Percentiles rank a stretch among this genome's conserved stretches.
phyloP scores from a whole-genome alignment of 1,139 yeast genomes.

The Magnusiomyces suaveolens region DNA sequence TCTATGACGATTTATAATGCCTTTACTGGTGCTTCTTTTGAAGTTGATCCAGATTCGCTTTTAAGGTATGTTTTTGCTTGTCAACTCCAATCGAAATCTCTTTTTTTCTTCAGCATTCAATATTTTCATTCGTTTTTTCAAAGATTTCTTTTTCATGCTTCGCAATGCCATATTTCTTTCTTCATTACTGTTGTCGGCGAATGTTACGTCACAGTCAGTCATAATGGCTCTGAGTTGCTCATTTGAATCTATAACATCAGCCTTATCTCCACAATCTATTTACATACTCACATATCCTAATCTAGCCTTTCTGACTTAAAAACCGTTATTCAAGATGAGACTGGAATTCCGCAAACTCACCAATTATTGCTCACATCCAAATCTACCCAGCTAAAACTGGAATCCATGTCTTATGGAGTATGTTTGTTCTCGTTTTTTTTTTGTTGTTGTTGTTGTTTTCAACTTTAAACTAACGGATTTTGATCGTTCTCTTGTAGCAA shows the following conservation, averaged over 20 bases:
- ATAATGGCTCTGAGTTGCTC: no score
- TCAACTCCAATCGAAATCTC: not conserved
- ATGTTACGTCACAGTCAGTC: no score
- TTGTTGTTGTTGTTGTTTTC: not conserved
- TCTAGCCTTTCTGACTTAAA: conserved; percentile 20
- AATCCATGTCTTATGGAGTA: conserved; percentile 23
- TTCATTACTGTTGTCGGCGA: no score
- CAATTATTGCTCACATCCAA: conserved; percentile 27
- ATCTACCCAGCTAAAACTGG: conserved; percentile 26
- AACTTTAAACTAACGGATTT: not conserved
- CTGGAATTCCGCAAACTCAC: conserved; percentile 20
- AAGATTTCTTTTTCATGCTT: no score
- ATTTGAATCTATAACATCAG: not conserved
- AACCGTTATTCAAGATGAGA: conserved; percentile 15
- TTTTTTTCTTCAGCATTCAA: not conserved
- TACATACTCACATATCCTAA: not conserved
- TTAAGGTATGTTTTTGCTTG: conserved; percentile 17
- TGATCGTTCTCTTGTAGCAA: conserved; percentile 9
- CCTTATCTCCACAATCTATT: not conserved
- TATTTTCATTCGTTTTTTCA: not conserved
- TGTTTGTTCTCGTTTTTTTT: conserved; percentile 3
- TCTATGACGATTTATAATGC: conserved; percentile 21
- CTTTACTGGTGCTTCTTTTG: conserved; percentile 18
- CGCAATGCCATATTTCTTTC: no score
- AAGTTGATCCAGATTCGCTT: conserved; percentile 20